Evolutionary conservation across 805 yeast species (phyloP).

Genomic region (Wickerhamomyces subpelliculosus): DNA sequence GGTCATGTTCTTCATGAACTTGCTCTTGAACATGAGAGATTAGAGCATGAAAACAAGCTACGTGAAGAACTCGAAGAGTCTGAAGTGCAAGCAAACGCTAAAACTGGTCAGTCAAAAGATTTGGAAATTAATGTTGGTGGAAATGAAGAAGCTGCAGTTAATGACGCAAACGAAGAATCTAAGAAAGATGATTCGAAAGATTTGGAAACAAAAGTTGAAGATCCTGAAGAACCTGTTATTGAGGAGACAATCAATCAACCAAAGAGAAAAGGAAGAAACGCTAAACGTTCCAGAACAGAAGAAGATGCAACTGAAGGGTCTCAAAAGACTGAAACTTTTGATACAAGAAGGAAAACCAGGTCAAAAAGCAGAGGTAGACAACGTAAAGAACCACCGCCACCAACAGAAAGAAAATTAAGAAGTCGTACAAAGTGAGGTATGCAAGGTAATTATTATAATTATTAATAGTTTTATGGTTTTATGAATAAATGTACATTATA

Average conservation of each 20-base stretch:
- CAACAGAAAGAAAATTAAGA: constrained; percentile 5
- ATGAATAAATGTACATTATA: too few relatives aligned
- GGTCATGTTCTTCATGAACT: constrained; percentile 5
- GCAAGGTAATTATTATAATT: too few relatives aligned
- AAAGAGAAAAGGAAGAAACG: too few relatives aligned
- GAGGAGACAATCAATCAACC: too few relatives aligned
- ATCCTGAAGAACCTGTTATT: neutral
- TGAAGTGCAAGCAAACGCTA: too few relatives aligned
- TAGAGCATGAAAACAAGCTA: too few relatives aligned
- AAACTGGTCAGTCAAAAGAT: too few relatives aligned
- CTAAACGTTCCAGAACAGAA: neutral
- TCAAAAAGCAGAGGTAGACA: neutral
- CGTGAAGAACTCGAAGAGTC: constrained; percentile 4
- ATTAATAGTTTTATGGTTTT: too few relatives aligned
- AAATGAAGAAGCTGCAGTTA: too few relatives aligned
- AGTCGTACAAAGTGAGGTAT: constrained; percentile 11
- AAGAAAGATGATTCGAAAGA: too few relatives aligned
- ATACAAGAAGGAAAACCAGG: neutral
- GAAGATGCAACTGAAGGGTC: neutral
- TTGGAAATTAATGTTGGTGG: too few relatives aligned
- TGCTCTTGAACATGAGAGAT: constrained; percentile 8
- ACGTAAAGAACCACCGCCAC: neutral
- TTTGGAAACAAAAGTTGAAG: neutral
- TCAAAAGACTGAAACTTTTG: neutral
- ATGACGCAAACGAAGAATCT: too few relatives aligned